phyloP scores from a whole-genome alignment of 495 filamentous ascomycete species.

The Zalerion maritima region DNA sequence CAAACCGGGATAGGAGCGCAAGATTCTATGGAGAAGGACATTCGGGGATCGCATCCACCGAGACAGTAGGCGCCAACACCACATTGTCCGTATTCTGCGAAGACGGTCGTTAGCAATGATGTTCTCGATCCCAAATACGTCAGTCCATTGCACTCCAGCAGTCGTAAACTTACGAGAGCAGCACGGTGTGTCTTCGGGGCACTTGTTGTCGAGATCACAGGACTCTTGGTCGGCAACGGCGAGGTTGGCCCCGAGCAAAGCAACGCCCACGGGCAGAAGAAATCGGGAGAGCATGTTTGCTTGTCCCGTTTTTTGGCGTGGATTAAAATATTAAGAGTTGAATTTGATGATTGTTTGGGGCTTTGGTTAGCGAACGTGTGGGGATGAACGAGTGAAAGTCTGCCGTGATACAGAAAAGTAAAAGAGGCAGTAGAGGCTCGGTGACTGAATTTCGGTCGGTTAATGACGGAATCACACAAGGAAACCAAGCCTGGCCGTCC shows the following conservation, averaged over 20 bases:
- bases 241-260: slow-evolving; percentile 24
- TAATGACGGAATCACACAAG: no score
- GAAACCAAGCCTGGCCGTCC: no score
- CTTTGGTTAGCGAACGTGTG: no score
- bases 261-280: slow-evolving; percentile 21
- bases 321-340: no score
- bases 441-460: no score
- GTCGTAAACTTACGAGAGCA: slow-evolving; percentile 66
- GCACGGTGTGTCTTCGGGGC: slow-evolving; percentile 66
- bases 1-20: slow-evolving; percentile 82
- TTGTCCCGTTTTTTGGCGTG: slow-evolving; percentile 4
- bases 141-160: slow-evolving; percentile 4
- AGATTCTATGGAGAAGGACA: slow-evolving; percentile 65
- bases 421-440: no score
- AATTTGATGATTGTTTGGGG: no score
- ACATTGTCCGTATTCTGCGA: slow-evolving; percentile 80
- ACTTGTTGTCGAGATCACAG: slow-evolving; percentile 40
- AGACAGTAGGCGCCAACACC: slow-evolving; percentile 90
- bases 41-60: slow-evolving; percentile 81
- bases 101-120: slow-evolving; percentile 4
- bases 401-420: no score
- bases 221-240: slow-evolving; percentile 19
- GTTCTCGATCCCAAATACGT: slow-evolving; percentile 11
- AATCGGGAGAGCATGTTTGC: slow-evolving; percentile 21
- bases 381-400: no score